These are phyloP conservation scores for Leucosporidium creatinivorum DNA, from an alignment of 768 basidiomycete species.

Conservation along the genomic window DNA sequence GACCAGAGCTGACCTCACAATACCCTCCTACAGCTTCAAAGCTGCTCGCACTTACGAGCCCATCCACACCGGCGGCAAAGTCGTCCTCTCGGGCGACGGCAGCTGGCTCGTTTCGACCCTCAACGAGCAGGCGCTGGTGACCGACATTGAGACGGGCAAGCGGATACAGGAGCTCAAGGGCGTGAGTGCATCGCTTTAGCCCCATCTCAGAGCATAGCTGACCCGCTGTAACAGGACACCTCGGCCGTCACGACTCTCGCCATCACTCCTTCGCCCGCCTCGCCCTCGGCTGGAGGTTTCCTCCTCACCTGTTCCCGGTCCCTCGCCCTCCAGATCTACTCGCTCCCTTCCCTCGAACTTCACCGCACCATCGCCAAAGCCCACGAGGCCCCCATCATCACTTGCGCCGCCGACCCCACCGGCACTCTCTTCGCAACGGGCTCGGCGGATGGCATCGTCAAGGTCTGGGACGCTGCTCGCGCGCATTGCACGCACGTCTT, in stretches of 20 bases:
- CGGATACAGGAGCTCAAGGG: conserved; percentile 74
- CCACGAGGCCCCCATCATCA: conserved; percentile 89
- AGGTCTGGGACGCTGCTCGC: conserved; percentile 84
- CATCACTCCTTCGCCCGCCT: conserved; percentile 62
- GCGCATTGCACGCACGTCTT: conserved; percentile 91
- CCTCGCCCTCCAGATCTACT: conserved; percentile 72
- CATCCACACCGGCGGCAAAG: conserved; percentile 70
- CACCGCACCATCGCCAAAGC: conserved; percentile 67
- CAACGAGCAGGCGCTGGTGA: conserved; percentile 73
- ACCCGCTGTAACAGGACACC: conserved; percentile 55
- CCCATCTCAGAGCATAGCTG: background rate
- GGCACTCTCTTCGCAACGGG: conserved; percentile 90
- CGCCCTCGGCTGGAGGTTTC: conserved; percentile 44
- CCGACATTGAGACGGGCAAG: conserved; percentile 64
- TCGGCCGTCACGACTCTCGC: conserved; percentile 77
- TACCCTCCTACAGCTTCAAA: conserved; percentile 25
- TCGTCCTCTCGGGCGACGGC: conserved; percentile 71
- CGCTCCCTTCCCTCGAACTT: conserved; percentile 51
- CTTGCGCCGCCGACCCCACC: conserved; percentile 73
- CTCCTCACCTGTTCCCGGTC: conserved; percentile 75
- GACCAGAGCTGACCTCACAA: background rate
- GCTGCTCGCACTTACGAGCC: conserved; percentile 30
- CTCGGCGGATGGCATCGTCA: conserved; percentile 90
- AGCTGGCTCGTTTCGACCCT: conserved; percentile 75
- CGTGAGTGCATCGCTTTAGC: conserved; percentile 50